Evolutionary conservation across 345 rosid genomes (phyloP).

Genomic region (Durio zibethinus): DNA sequence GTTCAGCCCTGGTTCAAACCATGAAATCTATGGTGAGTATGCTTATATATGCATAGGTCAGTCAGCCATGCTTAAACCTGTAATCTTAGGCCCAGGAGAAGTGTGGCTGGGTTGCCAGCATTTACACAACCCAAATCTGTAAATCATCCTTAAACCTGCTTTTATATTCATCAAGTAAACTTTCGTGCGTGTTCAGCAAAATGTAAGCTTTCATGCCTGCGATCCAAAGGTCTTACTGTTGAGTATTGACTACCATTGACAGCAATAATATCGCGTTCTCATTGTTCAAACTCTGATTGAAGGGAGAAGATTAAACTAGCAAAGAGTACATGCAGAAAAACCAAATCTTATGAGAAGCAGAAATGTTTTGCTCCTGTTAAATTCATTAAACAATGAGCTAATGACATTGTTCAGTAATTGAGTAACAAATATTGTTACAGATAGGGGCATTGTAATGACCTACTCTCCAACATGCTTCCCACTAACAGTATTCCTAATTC

Average conservation of each 20-base stretch:
- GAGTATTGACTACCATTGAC: not conserved
- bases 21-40: conserved; percentile 63
- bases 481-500: conserved; percentile 3
- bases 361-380: not conserved
- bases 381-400: conserved; percentile 8
- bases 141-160: not conserved
- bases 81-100: conserved; percentile 52
- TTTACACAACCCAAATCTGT: conserved; percentile 71
- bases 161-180: not conserved
- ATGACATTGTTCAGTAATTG: not conserved
- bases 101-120: conserved; percentile 69
- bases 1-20: conserved; percentile 75
- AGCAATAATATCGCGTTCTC: not conserved
- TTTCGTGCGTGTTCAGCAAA: not conserved
- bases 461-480: not conserved
- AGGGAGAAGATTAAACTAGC: not conserved
- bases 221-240: not conserved
- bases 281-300: not conserved
- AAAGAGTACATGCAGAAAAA: too few relatives aligned
- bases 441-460: not conserved
- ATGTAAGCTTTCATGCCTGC: not conserved
- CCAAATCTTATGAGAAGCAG: not conserved
- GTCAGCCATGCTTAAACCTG: conserved; percentile 59
- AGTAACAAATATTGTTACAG: not conserved
- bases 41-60: conserved; percentile 69